Base-by-base conservation (phyloP, 768 basidiomycete genomes). In the Tylopilus vinaceipallidus region DNA sequence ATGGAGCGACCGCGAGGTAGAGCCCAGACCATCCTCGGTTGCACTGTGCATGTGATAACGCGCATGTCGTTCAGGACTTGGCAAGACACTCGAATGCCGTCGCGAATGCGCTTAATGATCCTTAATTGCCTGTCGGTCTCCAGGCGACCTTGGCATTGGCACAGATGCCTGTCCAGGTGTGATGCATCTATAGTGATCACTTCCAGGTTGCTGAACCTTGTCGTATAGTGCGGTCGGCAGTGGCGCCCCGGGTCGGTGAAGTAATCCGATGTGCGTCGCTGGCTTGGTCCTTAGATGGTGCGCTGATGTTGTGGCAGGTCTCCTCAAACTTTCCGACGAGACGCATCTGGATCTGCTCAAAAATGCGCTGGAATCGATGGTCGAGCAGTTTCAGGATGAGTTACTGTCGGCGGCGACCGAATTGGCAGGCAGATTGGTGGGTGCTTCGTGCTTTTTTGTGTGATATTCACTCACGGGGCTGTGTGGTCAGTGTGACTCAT, bases 271-370 rank as follows among this genome's bases (percentile, higher is more conserved):
- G 89, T 86, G 55, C 35, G 71, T 53, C 42, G 6, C 22, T 16
- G n/a, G n/a, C n/a, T n/a, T n/a, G n/a, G n/a, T n/a, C n/a, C n/a
- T 27, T 14, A 33, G 34, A 14, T 9, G 2, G 42, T 6, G 12
- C 2, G 14, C 13, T 61, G 37, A 51, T 48, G 24, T 1, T n/a
- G 12, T 45, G 5, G 13, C 53, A 90, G 90, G 88, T 63, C 73
- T 94, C n/a, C 78, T 94, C 58, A 91, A 90, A 65, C 76, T 95
- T 37, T 83, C 88, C n/a, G 88, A 93, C 63, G 89, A 94, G 69
- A 91, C 90, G 38, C 92, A 95, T 64, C 72, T 95, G 37, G 91
- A 95, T 63, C 78, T 90, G 41, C 75, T 94, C 47, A 91, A 90
- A 61, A 75, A 73, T 53, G 81, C 86, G 60, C 91, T 92, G 85